Base-by-base conservation (phyloP, 176 grass and related monocot species). In the Tillandsia leiboldiana region DNA sequence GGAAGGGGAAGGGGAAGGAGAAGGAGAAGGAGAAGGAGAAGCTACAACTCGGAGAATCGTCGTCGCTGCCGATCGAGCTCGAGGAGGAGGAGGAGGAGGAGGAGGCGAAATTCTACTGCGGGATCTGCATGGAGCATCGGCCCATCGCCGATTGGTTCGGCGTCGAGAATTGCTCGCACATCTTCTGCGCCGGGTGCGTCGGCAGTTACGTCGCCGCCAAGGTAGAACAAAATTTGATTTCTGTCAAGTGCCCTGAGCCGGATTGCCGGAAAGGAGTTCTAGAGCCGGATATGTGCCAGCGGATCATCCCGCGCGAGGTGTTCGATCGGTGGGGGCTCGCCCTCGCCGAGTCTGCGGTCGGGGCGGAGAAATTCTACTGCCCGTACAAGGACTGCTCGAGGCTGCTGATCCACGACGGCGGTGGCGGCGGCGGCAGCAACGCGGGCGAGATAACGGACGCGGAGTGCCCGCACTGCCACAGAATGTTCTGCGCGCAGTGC, bases 321-420 rank as follows among this genome's bases (percentile, higher is more conserved):
- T 81, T 91, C n/a, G 57, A 89, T 0, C 67, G 78, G 20, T 96
- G 92, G 92, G 76, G 73, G 2, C 11, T 73, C 2, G 18, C 68
- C 0, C 65, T 96, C 26, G 89, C 81, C n/a, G 92, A 91, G 63
- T 65, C 49, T n/a, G 64, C 77, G 6, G 18, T 96, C 11, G 91
- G 80, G 9, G 27, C 13, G 11, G 48, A 72, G 14, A 96, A 84
- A 71, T 78, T 84, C 15, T 96, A 92, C 83, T 96, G 92, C 61
- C 88, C 88, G 0, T 96, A 77, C 51, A 87, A 81, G 26, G 92
- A 96, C 56, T 96, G 92, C 76, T 96, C 86, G 0, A 81, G 73
- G 3, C 2, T 89, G 73, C 56, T 92, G 50, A 67, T 89, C 1
- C 64, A 84, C 3, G 76, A 73, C 28, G 69, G n/a, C 10, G 70